These are phyloP conservation scores for Bullera alba DNA, from an alignment of 768 basidiomycete genomes.

Conservation along the genomic window DNA sequence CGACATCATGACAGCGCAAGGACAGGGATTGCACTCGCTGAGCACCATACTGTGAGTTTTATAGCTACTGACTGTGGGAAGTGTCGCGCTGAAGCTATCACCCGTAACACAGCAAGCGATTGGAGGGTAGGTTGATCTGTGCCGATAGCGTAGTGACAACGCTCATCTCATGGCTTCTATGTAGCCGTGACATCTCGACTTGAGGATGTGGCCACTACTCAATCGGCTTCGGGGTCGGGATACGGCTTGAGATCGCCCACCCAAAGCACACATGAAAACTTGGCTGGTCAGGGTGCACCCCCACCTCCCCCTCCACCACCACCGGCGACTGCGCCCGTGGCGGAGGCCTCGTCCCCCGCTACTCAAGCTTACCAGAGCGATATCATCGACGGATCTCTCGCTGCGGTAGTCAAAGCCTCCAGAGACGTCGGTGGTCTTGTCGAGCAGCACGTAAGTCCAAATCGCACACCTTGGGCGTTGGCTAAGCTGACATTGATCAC, in stretches of 20 bases:
- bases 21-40: slow-evolving; percentile 30
- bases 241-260: slow-evolving; percentile 32
- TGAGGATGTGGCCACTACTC: slow-evolving; percentile 71
- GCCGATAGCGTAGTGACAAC: no score
- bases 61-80: neutral
- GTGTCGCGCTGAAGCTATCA: neutral
- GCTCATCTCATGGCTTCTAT: slow-evolving; percentile 33
- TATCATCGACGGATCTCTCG: slow-evolving; percentile 66
- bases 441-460: slow-evolving; percentile 63
- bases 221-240: slow-evolving; percentile 33
- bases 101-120: slow-evolving; percentile 39
- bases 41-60: slow-evolving; percentile 35
- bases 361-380: slow-evolving; percentile 64
- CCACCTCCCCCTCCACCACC: slow-evolving; percentile 27
- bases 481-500: neutral
- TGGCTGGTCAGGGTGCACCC: slow-evolving; percentile 30
- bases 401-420: slow-evolving; percentile 67
- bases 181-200: slow-evolving; percentile 90
- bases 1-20: slow-evolving; percentile 7
- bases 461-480: neutral
- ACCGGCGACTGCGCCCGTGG: slow-evolving; percentile 39
- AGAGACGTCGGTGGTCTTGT: slow-evolving; percentile 65
- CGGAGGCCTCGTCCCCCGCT: slow-evolving; percentile 44
- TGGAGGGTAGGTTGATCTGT: slow-evolving; percentile 31
- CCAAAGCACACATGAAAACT: slow-evolving; percentile 24